Percentiles rank a stretch among this genome's conserved stretches.
These are phyloP conservation scores for Abelmoschus esculentus DNA, from an alignment of 345 rosid species.

Conservation along the genomic window DNA sequence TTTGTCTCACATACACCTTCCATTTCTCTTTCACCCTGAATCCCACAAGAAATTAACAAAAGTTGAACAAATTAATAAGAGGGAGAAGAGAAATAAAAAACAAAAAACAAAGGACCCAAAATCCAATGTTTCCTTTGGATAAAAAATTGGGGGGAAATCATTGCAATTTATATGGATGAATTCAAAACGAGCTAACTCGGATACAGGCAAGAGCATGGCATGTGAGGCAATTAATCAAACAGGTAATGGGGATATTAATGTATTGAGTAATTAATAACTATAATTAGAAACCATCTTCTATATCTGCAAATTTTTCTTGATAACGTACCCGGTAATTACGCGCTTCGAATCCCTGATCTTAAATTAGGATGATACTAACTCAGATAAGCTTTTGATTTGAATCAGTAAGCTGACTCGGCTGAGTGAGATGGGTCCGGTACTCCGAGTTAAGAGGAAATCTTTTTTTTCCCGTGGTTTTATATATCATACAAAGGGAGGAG, in stretches of 20 bases:
- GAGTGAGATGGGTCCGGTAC: background rate
- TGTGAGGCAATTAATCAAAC: conserved; percentile 8
- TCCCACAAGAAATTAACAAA: background rate
- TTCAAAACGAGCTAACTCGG: conserved; percentile 3
- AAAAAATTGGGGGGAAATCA: background rate
- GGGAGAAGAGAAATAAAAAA: background rate
- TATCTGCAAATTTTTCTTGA: background rate
- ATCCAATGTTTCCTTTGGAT: background rate
- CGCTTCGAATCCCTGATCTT: background rate
- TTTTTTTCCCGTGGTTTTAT: background rate
- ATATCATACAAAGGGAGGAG: background rate
- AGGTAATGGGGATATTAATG: background rate
- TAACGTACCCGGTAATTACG: background rate
- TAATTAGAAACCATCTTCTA: background rate
- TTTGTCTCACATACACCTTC: conserved; percentile 1
- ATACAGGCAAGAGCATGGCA: conserved; percentile 2
- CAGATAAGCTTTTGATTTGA: background rate
- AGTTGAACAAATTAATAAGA: background rate
- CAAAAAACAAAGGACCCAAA: background rate
- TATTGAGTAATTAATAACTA: background rate
- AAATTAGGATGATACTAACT: background rate
- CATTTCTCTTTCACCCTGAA: conserved; percentile 5
- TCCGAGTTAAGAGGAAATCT: background rate
- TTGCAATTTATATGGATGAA: background rate
- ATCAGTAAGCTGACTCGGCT: background rate